These are phyloP conservation scores for Hibiscus tridactylites DNA, from an alignment of 345 rosid species.

Conservation along the genomic window DNA sequence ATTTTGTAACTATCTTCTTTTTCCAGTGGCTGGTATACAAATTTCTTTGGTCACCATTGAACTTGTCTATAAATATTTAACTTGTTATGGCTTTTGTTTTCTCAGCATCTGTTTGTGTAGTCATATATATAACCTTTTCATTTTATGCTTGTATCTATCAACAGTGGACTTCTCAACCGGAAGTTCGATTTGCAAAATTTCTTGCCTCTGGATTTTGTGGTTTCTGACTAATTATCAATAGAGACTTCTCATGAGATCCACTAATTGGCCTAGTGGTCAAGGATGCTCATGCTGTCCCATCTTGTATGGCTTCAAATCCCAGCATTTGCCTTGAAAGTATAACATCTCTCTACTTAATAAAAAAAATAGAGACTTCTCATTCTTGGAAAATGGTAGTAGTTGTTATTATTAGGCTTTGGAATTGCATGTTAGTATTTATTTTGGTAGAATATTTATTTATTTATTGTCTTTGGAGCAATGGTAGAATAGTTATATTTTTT, in stretches of 20 bases:
- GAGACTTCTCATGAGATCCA: no score
- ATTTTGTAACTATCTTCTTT: neutral
- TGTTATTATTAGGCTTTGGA: neutral
- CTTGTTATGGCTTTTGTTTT: neutral
- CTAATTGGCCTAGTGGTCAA: no score
- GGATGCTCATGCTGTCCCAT: no score
- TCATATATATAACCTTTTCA: neutral
- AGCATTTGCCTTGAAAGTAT: no score
- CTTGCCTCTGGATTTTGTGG: no score
- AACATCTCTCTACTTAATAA: no score
- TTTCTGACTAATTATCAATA: no score
- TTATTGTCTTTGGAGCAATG: neutral
- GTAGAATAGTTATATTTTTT: neutral
- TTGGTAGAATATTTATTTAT: neutral
- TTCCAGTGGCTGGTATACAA: neutral
- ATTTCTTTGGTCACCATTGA: neutral
- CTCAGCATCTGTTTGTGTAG: neutral
- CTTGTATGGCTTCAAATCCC: no score
- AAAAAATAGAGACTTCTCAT: no score
- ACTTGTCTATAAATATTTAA: neutral
- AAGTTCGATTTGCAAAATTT: neutral
- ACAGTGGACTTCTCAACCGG: neutral
- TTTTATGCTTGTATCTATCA: neutral
- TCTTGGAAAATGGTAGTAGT: neutral
- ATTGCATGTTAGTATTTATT: neutral